A percentile compares a stretch with the other conserved stretches of the same genome.
Evolutionary conservation across 208 protist species (phyloP).

Genomic region (Leishmania lainsoni): DNA sequence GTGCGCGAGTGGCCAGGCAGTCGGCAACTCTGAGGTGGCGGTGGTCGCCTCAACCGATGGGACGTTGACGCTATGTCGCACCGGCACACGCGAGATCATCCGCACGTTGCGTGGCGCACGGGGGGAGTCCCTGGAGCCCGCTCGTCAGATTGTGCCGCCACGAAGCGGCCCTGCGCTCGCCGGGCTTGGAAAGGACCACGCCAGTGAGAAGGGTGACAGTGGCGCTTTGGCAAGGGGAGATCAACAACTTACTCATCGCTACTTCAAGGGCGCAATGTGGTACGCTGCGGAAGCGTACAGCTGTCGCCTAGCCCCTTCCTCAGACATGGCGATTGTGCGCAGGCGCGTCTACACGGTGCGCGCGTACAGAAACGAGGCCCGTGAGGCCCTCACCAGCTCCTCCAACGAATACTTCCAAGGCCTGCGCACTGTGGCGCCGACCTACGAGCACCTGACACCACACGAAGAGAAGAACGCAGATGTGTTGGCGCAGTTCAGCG

Average conservation of each 20-base stretch:
- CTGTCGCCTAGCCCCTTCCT: slow-evolving; percentile 8
- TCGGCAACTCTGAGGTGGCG: slow-evolving; percentile 85
- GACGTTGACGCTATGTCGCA: slow-evolving; percentile 78
- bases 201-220: neutral
- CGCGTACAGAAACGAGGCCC: slow-evolving; percentile 78
- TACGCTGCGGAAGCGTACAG: slow-evolving; percentile 25
- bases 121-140: slow-evolving; percentile 29
- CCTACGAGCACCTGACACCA: slow-evolving; percentile 78
- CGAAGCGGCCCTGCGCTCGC: slow-evolving; percentile 11
- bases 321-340: slow-evolving; percentile 51
- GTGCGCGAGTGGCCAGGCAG: slow-evolving; percentile 38
- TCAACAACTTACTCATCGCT: neutral
- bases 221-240: neutral
- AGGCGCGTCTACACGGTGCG: slow-evolving; percentile 71
- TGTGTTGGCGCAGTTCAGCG: slow-evolving; percentile 68
- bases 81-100: slow-evolving; percentile 68
- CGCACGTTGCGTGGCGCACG: slow-evolving; percentile 77
- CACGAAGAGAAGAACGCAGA: slow-evolving; percentile 51
- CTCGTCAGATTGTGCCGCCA: neutral
- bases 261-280: neutral
- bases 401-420: slow-evolving; percentile 82
- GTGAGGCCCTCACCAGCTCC: slow-evolving; percentile 79
- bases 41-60: slow-evolving; percentile 75
- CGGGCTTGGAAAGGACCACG: neutral
- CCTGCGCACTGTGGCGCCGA: slow-evolving; percentile 71